These are phyloP conservation scores for Populus euphratica DNA, from an alignment of 345 rosid genomes.

Conservation along the genomic window DNA sequence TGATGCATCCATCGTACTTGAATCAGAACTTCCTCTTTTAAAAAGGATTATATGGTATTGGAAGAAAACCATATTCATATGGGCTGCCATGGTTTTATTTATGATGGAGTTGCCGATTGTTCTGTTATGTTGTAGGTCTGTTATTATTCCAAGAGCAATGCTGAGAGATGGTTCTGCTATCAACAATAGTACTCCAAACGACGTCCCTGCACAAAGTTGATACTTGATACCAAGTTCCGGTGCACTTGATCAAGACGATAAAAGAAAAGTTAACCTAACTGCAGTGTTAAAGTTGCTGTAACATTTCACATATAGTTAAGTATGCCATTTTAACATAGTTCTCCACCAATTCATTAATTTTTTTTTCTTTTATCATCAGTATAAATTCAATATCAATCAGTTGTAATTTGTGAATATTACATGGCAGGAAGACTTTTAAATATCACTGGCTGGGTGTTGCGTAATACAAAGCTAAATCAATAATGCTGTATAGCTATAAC, in stretches of 20 bases:
- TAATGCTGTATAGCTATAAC: not conserved
- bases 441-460: not conserved
- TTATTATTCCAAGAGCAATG: constrained; percentile 55
- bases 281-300: not conserved
- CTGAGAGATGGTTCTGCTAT: constrained; percentile 27
- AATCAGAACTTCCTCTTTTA: constrained; percentile 54
- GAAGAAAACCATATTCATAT: constrained; percentile 65
- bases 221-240: not conserved
- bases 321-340: not conserved
- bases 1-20: constrained; percentile 53
- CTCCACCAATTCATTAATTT: not conserved
- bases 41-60: constrained; percentile 69
- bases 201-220: constrained; percentile 14
- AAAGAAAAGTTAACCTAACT: constrained; percentile 4
- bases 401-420: not conserved
- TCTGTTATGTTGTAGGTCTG: constrained; percentile 51
- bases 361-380: not conserved
- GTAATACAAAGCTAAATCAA: not conserved
- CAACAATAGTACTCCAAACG: constrained; percentile 10
- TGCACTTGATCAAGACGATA: constrained; percentile 12
- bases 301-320: not conserved
- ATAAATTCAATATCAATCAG: not conserved
- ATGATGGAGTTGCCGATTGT: constrained; percentile 37
- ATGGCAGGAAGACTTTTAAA: not conserved
- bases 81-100: constrained; percentile 48